Evolutionary conservation across 2,329 filamentous ascomycete species (phyloP).

Genomic region (Colletotrichum truncatum): DNA sequence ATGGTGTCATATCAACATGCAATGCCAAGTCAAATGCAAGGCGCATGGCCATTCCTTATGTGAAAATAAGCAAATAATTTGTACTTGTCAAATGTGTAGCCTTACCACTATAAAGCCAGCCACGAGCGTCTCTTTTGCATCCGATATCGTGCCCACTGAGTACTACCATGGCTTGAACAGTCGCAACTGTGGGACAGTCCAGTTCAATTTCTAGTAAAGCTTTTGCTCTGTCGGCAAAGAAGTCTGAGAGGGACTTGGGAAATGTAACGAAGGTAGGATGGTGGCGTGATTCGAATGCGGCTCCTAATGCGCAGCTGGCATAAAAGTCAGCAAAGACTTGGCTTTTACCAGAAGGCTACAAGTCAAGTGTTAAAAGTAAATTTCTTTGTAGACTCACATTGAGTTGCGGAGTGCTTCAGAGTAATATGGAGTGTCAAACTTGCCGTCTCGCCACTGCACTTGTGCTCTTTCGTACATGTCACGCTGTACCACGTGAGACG

Average conservation of each 20-base stretch:
- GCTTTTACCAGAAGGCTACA: neutral
- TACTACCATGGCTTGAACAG: conserved; percentile 1
- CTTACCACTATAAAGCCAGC: neutral
- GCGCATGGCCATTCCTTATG: conserved; percentile 38
- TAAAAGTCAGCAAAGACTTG: conserved; percentile 16
- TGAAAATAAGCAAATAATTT: conserved; percentile 32
- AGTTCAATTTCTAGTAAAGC: conserved; percentile 4
- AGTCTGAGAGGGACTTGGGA: conserved; percentile 42
- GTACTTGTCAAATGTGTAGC: neutral
- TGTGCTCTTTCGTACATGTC: conserved; percentile 34
- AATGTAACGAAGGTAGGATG: conserved; percentile 34
- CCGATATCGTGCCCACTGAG: conserved; percentile 2
- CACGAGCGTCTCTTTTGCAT: neutral
- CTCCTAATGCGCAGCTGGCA: conserved; percentile 48
- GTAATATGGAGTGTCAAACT: conserved; percentile 32
- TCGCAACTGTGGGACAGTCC: neutral
- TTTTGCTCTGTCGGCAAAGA: conserved; percentile 5
- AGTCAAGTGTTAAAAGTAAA: neutral
- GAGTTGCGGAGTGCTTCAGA: conserved; percentile 37
- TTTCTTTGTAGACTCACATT: conserved; percentile 32
- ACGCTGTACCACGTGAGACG: conserved; percentile 35
- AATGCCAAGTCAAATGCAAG: conserved; percentile 36
- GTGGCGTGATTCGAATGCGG: conserved; percentile 48
- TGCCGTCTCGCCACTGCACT: neutral
- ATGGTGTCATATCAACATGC: conserved; percentile 35